phyloP scores from a whole-genome alignment of 495 filamentous ascomycete species.

The Bacidia gigantensis region DNA sequence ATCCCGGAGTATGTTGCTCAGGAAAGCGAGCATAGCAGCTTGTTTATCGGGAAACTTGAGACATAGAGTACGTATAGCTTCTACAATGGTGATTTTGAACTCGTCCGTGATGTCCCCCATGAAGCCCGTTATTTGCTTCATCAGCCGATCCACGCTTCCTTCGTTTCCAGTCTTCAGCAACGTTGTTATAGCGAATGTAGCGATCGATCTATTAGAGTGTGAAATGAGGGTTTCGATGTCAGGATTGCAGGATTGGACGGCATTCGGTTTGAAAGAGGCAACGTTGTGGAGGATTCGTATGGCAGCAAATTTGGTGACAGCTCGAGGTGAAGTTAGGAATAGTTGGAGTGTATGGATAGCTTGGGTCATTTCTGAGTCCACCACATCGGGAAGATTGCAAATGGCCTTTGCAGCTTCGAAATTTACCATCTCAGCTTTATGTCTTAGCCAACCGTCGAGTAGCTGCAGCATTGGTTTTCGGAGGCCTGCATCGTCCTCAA shows the following conservation, averaged over 20 bases:
- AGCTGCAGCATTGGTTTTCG: conserved; percentile 90
- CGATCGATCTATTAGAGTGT: conserved; percentile 93
- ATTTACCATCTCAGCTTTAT: conserved; percentile 99
- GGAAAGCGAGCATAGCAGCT: conserved; percentile 91
- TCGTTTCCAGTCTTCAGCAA: conserved; percentile 97
- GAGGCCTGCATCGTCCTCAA: conserved; percentile 79
- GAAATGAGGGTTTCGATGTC: conserved; percentile 94
- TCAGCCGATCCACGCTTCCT: conserved; percentile 86
- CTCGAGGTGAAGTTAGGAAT: conserved; percentile 90
- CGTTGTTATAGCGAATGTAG: conserved; percentile 95
- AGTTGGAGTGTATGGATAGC: conserved; percentile 91
- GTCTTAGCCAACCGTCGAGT: conserved; percentile 88
- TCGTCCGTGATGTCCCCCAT: conserved; percentile 98
- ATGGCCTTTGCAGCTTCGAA: conserved; percentile 98
- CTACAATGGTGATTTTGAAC: conserved; percentile 98
- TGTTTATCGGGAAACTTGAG: conserved; percentile 98
- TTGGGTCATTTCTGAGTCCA: conserved; percentile 80
- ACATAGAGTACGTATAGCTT: conserved; percentile 90
- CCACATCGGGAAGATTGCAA: conserved; percentile 83
- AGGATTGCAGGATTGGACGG: conserved; percentile 85
- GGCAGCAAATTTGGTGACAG: conserved; percentile 95
- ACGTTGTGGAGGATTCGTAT: conserved; percentile 95
- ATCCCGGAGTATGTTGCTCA: conserved; percentile 87
- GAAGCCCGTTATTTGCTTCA: conserved; percentile 96
- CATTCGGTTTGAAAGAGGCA: conserved; percentile 84